phyloP scores from a whole-genome alignment of 257 asterid genomes.

The Solanum megistacrolobum region DNA sequence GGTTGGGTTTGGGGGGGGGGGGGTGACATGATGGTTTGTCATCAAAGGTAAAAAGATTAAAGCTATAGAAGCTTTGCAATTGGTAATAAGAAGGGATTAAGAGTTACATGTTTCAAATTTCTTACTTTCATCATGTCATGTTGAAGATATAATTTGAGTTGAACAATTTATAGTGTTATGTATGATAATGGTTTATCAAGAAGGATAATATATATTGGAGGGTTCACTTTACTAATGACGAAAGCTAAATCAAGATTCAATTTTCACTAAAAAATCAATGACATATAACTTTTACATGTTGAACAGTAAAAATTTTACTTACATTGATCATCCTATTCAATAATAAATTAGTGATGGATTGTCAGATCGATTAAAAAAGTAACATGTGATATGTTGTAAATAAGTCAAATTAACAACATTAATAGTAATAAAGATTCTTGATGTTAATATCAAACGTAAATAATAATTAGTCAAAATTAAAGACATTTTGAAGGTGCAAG shows the following conservation, averaged over 20 bases:
- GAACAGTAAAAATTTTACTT: background rate
- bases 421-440: background rate
- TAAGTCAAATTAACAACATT: background rate
- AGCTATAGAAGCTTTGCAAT: background rate
- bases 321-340: background rate
- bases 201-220: background rate
- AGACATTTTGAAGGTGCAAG: background rate
- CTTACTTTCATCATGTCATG: background rate
- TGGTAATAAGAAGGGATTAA: background rate
- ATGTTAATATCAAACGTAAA: background rate
- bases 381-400: background rate
- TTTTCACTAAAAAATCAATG: background rate
- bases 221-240: accelerated
- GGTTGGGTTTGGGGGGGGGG: background rate
- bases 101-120: background rate
- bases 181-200: background rate
- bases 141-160: background rate
- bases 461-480: background rate
- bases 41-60: background rate
- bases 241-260: background rate
- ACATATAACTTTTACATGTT: accelerated
- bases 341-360: background rate
- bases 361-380: background rate
- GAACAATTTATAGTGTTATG: background rate
- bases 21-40: background rate